Evolutionary conservation across 1,139 yeast genomes (phyloP).

Genomic region (Keqinozyma sinolaborantium): DNA sequence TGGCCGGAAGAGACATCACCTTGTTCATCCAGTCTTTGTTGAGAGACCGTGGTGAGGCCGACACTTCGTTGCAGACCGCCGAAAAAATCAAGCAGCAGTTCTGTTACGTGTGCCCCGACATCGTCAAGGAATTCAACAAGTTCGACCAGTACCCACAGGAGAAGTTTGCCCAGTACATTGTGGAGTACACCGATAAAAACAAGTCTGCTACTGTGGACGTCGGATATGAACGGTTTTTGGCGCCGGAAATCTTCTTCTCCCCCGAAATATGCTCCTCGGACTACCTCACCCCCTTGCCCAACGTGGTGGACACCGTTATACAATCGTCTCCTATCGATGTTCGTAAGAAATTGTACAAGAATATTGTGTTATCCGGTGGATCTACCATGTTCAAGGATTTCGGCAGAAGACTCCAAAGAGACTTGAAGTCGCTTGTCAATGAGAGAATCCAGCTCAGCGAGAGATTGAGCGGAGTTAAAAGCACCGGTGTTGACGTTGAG

Average conservation of each 20-base stretch:
- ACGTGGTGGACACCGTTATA: conserved; percentile 90
- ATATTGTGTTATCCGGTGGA: conserved; percentile 94
- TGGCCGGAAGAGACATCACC: conserved; percentile 98
- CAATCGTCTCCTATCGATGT: conserved; percentile 97
- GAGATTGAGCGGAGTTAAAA: conserved; percentile 72
- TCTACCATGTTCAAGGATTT: conserved; percentile 98
- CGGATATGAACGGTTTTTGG: conserved; percentile 95
- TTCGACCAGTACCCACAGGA: conserved; percentile 89
- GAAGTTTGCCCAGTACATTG: conserved; percentile 89
- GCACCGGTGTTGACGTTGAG: conserved; percentile 95
- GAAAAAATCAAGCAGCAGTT: conserved; percentile 94
- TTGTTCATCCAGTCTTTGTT: conserved; percentile 86
- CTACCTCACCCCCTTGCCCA: conserved; percentile 92
- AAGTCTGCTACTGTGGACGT: conserved; percentile 76
- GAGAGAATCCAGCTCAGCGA: conserved; percentile 86
- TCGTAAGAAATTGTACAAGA: conserved; percentile 91
- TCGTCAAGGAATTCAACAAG: conserved; percentile 91
- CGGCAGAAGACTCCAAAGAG: conserved; percentile 96
- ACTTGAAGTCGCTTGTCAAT: conserved; percentile 80
- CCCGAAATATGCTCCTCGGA: conserved; percentile 97
- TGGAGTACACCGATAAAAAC: conserved; percentile 71
- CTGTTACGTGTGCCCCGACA: conserved; percentile 97
- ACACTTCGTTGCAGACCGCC: conserved; percentile 91
- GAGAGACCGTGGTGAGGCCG: conserved; percentile 95
- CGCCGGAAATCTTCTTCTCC: conserved; percentile 97